Conservation (phyloP, 2,329 filamentous ascomycete species). For the Colletotrichum neosansevieriae region DNA sequence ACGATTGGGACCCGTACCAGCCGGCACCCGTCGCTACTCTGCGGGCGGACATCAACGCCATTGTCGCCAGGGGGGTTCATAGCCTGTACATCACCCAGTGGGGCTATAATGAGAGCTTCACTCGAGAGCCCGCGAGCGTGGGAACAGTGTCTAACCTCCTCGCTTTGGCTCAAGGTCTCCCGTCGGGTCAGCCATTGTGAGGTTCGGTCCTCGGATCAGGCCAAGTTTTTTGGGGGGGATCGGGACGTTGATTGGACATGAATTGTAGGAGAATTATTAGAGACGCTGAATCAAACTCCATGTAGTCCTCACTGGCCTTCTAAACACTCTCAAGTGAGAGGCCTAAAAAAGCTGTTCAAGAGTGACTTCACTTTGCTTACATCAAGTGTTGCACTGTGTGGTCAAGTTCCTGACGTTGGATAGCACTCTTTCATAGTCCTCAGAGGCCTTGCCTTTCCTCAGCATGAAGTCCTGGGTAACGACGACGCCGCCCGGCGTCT, state of each 20-base stretch:
- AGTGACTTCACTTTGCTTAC: no score
- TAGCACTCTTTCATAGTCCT: background rate
- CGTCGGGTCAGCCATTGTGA: background rate
- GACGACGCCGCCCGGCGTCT: slow-evolving; percentile 46
- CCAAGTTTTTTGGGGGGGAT: no score
- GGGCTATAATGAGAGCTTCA: slow-evolving; percentile 25
- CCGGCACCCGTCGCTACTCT: background rate
- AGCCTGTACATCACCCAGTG: slow-evolving; percentile 22
- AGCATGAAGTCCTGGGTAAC: slow-evolving; percentile 54
- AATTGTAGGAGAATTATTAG: no score
- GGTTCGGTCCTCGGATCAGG: no score
- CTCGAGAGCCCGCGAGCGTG: slow-evolving; percentile 11
- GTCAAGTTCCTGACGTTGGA: background rate
- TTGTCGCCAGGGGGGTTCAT: slow-evolving; percentile 3
- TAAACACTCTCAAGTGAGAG: no score
- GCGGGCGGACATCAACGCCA: slow-evolving; percentile 6
- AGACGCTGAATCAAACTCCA: no score
- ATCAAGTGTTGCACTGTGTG: no score
- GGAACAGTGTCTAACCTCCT: slow-evolving; percentile 7
- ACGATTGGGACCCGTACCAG: slow-evolving; percentile 6
- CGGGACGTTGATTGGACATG: no score
- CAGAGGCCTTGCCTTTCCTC: slow-evolving; percentile 41
- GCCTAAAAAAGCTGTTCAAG: no score
- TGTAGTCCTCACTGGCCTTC: no score
- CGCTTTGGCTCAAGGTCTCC: slow-evolving; percentile 11